phyloP scores from a whole-genome alignment of 148 eudicot genomes.

The Diospyros lotus region DNA sequence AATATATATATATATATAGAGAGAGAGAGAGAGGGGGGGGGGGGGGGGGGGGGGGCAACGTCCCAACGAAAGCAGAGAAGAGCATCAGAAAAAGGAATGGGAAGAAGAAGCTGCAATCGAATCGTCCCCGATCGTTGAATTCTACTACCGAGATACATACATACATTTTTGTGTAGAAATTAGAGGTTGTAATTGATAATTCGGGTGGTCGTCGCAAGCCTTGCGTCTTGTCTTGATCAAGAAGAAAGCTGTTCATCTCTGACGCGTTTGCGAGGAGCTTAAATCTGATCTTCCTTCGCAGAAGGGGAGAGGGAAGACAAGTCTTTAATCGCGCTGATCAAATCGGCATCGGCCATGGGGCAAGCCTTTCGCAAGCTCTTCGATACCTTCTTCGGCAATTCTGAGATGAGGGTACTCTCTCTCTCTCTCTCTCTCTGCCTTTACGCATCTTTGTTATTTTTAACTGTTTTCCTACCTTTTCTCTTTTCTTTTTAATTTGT shows the following conservation, averaged over 20 bases:
- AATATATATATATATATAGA: no score
- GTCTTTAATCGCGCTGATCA: conserved; percentile 14
- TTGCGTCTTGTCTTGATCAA: neutral
- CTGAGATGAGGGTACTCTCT: conserved; percentile 78
- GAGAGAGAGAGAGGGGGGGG: no score
- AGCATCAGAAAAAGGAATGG: neutral
- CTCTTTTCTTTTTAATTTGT: no score
- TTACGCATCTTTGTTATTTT: neutral
- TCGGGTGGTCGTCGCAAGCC: neutral
- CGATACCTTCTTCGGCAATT: conserved; percentile 94
- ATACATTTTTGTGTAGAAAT: no score
- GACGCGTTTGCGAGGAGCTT: neutral
- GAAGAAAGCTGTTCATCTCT: neutral
- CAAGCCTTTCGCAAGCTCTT: conserved; percentile 98
- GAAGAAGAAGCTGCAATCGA: neutral
- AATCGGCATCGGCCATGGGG: conserved; percentile 85
- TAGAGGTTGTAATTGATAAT: neutral
- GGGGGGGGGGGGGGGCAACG: neutral
- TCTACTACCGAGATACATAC: no score
- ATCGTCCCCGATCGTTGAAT: neutral
- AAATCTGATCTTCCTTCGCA: neutral
- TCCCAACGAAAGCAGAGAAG: no score
- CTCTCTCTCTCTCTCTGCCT: neutral
- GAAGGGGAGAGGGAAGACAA: conserved; percentile 8
- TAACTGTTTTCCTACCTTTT: no score